These are phyloP conservation scores for Potentilla sterilis DNA, from an alignment of 306 rosid species.

Conservation along the genomic window DNA sequence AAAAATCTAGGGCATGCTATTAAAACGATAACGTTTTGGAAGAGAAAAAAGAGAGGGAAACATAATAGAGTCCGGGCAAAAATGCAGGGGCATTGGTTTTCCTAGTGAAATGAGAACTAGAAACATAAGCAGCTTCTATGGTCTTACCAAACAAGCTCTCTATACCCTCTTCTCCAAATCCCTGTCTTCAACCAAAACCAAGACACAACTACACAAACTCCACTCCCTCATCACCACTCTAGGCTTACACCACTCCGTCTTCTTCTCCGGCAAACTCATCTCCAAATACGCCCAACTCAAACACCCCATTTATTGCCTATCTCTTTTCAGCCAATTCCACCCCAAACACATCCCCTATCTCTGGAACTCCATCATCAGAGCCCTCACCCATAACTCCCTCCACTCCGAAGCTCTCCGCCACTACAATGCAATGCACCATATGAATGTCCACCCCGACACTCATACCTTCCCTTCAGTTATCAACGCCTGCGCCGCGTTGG, in stretches of 20 bases:
- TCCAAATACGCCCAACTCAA: constrained; percentile 29
- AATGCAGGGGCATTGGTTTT: no score
- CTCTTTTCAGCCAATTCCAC: constrained; percentile 25
- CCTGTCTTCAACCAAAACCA: constrained; percentile 23
- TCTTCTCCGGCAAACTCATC: constrained; percentile 38
- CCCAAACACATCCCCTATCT: constrained; percentile 29
- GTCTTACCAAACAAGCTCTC: background rate
- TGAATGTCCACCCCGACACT: constrained; percentile 30
- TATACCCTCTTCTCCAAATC: constrained; percentile 19
- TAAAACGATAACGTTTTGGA: no score
- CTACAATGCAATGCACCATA: constrained; percentile 28
- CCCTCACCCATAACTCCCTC: constrained; percentile 26
- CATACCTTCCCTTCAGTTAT: constrained; percentile 38
- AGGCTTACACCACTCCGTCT: constrained; percentile 21
- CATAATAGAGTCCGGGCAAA: no score
- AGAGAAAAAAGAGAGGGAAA: no score
- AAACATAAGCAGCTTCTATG: background rate
- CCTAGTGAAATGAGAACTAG: constrained; percentile 14
- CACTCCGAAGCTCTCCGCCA: constrained; percentile 26
- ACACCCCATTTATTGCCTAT: constrained; percentile 32
- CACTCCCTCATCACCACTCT: constrained; percentile 25
- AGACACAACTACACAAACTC: constrained; percentile 20
- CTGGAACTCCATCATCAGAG: constrained; percentile 39
- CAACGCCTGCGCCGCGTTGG: constrained; percentile 34
- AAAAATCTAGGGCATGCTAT: no score